Evolutionary conservation across 164 flowering plant species (phyloP), one percentile per base, ranked within the genome.

Genomic region (Tetracentron sinense): DNA sequence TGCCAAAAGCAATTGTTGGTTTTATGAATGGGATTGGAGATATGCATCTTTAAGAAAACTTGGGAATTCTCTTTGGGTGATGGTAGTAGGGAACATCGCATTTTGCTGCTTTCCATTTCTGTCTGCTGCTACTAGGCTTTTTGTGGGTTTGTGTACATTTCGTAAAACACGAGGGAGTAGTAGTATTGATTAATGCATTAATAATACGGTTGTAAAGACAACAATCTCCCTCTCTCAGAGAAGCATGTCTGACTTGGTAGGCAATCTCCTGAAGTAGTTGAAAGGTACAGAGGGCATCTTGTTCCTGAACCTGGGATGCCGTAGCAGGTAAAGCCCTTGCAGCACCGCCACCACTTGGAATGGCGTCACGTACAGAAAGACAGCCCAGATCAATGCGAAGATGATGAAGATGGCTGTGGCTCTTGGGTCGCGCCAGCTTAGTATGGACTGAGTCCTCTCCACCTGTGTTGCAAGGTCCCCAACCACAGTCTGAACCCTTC

Each of bases 361-460:
- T 2, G 97, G 94, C 25, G 94, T 85, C 25, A 86, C 73, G 49
- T 90, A 90, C 11, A 90, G 75, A 66, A 82, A 25, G 26, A 86
- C 73, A 0, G 94, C 94, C 70, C 63, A 67, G 20, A 81, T 58
- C 79, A 88, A 70, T 0, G 94, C 71, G 65, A 85, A 71, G 65
- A 81, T 56, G 66, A 90, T 78, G 74, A 90, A 81, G 22, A 90
- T 79, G 6, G 84, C 79, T 0, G 94, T 88, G 16, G 90, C 94
- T 52, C 94, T 80, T 30, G 97, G 86, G 65, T 90, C 97, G 46
- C 97, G 70, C 97, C 97, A 90, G 79, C 85, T 85, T 8, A 90
- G 78, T 47, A 90, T 31, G 2, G 85, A 77, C 23, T 81, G 83
- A 33, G 76, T 67, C 35, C 97, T 79, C 69, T 90, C 97, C 44